Percentiles rank a stretch among this genome's conserved stretches.
Conservation (phyloP, 2,329 filamentous ascomycete species). For the Zasmidium angulare region DNA sequence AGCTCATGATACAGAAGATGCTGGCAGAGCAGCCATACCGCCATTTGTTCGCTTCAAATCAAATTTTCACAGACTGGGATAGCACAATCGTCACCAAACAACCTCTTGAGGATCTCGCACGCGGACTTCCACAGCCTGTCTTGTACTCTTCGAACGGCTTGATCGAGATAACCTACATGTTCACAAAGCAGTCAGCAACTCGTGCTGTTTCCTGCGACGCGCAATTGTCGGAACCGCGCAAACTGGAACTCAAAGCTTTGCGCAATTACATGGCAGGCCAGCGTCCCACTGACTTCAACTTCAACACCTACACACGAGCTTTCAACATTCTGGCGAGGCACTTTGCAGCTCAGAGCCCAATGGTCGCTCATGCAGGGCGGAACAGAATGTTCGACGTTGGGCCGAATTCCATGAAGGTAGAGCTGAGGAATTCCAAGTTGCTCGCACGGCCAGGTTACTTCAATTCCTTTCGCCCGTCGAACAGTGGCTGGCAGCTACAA, state of each 20-base stretch:
- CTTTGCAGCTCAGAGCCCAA: not conserved
- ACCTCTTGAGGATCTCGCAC: not conserved
- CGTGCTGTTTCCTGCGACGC: too few relatives aligned
- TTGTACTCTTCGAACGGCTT: too few relatives aligned
- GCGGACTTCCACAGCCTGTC: too few relatives aligned
- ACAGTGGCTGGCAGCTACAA: not conserved
- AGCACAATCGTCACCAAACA: not conserved
- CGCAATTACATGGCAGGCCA: not conserved
- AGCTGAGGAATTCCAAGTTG: not conserved
- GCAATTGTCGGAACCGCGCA: too few relatives aligned
- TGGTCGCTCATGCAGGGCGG: not conserved
- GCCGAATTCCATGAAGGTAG: not conserved
- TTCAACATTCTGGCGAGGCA: conserved; percentile 7
- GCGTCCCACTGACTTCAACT: not conserved
- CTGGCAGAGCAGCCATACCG: not conserved
- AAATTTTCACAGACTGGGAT: conserved; percentile 5
- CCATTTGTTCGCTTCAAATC: too few relatives aligned
- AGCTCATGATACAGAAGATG: not conserved
- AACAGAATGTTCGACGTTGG: not conserved
- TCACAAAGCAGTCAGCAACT: too few relatives aligned
- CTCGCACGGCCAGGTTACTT: not conserved
- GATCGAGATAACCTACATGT: too few relatives aligned
- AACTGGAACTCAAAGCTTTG: not conserved
- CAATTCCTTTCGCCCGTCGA: not conserved
- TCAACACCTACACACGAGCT: not conserved